phyloP scores from a whole-genome alignment of 23 red algal genomes.

The Cyanidium caldarium region DNA sequence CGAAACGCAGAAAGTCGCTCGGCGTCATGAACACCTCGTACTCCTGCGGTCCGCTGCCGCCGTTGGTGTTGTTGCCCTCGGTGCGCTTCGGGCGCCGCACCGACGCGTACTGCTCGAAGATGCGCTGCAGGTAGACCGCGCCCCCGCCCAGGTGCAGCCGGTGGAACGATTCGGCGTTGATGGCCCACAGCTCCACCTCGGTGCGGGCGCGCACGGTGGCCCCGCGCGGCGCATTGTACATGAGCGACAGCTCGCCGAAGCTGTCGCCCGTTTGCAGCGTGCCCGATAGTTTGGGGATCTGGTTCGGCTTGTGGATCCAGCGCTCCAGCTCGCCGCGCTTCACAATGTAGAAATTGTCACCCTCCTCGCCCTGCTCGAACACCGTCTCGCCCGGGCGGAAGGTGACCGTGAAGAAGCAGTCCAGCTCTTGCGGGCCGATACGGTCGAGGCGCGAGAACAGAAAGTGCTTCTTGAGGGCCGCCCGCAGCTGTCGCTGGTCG shows the following conservation, averaged over 20 bases:
- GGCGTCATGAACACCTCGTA: conserved; percentile 59
- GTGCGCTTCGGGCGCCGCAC: conserved; percentile 23
- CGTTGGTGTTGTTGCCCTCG: background rate
- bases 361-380: conserved; percentile 74
- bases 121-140: conserved; percentile 48
- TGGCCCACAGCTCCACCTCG: conserved; percentile 94
- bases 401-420: conserved; percentile 71
- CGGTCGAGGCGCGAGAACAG: conserved; percentile 76
- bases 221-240: conserved; percentile 80
- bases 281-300: conserved; percentile 15
- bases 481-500: conserved; percentile 39
- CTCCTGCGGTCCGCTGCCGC: no score
- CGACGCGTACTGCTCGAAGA: conserved; percentile 71
- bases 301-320: conserved; percentile 45
- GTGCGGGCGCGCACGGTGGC: conserved; percentile 78
- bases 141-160: conserved; percentile 71
- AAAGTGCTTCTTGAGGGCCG: conserved; percentile 60
- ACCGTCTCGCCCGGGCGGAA: conserved; percentile 76
- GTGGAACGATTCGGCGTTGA: conserved; percentile 77
- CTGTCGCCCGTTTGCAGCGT: conserved; percentile 58
- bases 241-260: conserved; percentile 89
- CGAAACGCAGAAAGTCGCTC: conserved; percentile 60
- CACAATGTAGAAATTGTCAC: conserved; percentile 95
- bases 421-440: conserved; percentile 56
- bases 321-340: conserved; percentile 82